Evolutionary conservation across 2,329 filamentous ascomycete species (phyloP), one percentile per base, ranked within the genome.

Genomic region (Ophiocordyceps robertsii): DNA sequence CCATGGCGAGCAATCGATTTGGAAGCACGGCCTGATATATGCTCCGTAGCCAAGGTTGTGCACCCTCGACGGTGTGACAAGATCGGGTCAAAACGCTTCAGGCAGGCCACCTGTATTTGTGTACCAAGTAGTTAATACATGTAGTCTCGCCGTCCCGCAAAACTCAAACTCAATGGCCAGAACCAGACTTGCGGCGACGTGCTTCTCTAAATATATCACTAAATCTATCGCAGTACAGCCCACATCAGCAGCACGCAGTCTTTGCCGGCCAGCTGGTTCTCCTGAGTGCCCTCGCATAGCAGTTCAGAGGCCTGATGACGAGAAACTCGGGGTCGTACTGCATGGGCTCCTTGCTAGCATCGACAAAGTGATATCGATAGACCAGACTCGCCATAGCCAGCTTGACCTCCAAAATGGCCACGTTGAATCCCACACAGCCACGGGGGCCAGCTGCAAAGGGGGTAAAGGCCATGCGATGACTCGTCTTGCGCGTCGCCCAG

Each of bases 361-460:
- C 41, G 11, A 48, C 43, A 37, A 52, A 52, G 17, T 45, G 37
- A 36, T 52, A 50, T 9, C 73, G 62, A 45, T 67, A 77, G 6
- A 78, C 54, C 36, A 78, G 56, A 58, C 76, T 70, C 2, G 65
- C 60, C 49, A 78, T 35, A 50, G 73, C 66, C 9, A 74, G 62
- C 60, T 77, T 76, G 40, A 75, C 62, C 56, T 78, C 72, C 49
- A 68, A 64, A 32, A 77, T 57, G 0, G 73, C 74, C 51, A 77
- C 75, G 55, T 75, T 77, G 63, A 75, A 77, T 0, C 73, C 75
- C 43, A 79, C 74, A 48, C 75, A 79, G 55, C 66, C 66, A 3
- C 75, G 60, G 0, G 62, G 66, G 0, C 75, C 75, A 3, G 65
- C 60, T 0, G 69, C 73, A 46, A 79, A 79, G 1, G 75, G 75